Conservation (phyloP, 306 rosid genomes). For the Cucurbita ficifolia region DNA sequence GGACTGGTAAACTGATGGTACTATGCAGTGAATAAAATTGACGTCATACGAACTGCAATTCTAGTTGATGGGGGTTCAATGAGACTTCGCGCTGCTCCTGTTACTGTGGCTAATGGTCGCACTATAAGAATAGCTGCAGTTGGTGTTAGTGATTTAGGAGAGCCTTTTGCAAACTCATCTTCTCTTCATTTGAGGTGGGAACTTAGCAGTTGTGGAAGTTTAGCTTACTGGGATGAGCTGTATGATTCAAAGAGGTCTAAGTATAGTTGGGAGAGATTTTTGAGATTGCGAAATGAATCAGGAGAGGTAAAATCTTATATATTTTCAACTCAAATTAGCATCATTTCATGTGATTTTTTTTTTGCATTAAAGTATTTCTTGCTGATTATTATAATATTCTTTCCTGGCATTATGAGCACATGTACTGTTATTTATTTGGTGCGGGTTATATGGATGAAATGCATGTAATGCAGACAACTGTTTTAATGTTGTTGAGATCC, state of each 20-base stretch:
- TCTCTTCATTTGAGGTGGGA: slow-evolving; percentile 78
- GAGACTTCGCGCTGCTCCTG: slow-evolving; percentile 34
- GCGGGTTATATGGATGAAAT: not conserved
- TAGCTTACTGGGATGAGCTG: slow-evolving; percentile 61
- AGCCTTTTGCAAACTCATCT: slow-evolving; percentile 84
- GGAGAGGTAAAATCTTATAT: slow-evolving; percentile 47
- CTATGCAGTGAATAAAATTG: slow-evolving; percentile 37
- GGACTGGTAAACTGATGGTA: slow-evolving; percentile 13
- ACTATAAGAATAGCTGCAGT: slow-evolving; percentile 60
- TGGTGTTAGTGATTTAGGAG: slow-evolving; percentile 53
- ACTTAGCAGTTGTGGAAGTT: slow-evolving; percentile 53
- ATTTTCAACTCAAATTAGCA: slow-evolving; percentile 8
- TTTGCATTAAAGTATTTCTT: not conserved
- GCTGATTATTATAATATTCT: not conserved
- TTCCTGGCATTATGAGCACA: not conserved
- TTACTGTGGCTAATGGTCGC: slow-evolving; percentile 81
- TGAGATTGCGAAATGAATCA: slow-evolving; percentile 74
- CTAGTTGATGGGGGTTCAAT: slow-evolving; percentile 52
- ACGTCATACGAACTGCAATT: slow-evolving; percentile 40
- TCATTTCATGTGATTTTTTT: not conserved
- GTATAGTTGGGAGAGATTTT: slow-evolving; percentile 61
- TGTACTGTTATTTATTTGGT: not conserved
- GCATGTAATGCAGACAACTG: not conserved
- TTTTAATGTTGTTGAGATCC: not conserved
- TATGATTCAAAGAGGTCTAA: slow-evolving; percentile 25